phyloP scores from a whole-genome alignment of 2,329 filamentous ascomycete species.

The Cordyceps farinosa region DNA sequence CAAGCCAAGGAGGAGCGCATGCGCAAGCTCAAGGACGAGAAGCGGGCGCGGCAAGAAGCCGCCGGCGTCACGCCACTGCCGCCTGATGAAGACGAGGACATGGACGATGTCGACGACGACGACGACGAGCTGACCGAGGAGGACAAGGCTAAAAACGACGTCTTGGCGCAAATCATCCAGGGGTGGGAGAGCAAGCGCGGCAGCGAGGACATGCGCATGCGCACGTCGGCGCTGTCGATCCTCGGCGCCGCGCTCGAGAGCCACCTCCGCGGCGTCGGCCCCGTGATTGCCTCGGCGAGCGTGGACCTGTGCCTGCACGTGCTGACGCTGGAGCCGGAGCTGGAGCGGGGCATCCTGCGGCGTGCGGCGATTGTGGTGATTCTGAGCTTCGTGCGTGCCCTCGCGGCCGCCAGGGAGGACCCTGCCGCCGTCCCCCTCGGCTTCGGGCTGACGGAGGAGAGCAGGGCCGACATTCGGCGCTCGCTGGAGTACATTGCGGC shows the following conservation, averaged over 20 bases:
- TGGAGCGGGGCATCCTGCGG: slow-evolving; percentile 61
- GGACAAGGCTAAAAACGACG: slow-evolving; percentile 45
- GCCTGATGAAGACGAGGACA: slow-evolving; percentile 44
- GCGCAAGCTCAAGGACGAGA: slow-evolving; percentile 43
- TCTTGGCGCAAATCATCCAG: slow-evolving; percentile 56
- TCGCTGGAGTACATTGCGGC: slow-evolving; percentile 61
- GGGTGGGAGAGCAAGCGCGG: slow-evolving; percentile 66
- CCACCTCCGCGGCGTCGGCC: slow-evolving; percentile 54
- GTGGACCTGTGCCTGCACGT: slow-evolving; percentile 63
- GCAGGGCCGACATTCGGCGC: slow-evolving; percentile 58
- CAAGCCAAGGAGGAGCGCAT: slow-evolving; percentile 51
- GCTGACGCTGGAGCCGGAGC: slow-evolving; percentile 57
- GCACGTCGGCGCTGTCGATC: slow-evolving; percentile 65
- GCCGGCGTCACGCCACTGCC: slow-evolving; percentile 27
- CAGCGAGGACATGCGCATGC: slow-evolving; percentile 66
- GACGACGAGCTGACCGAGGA: slow-evolving; percentile 46
- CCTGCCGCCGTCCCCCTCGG: slow-evolving; percentile 53
- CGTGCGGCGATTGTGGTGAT: slow-evolving; percentile 63
- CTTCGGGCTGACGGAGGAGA: slow-evolving; percentile 53
- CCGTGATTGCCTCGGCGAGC: slow-evolving; percentile 49
- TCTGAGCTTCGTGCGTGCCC: slow-evolving; percentile 56
- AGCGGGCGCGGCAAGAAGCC: slow-evolving; percentile 18
- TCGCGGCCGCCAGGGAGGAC: slow-evolving; percentile 53
- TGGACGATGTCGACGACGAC: slow-evolving; percentile 38
- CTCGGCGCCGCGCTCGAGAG: slow-evolving; percentile 58